phyloP scores from a whole-genome alignment of 495 filamentous ascomycete genomes.

The Letharia columbiana region DNA sequence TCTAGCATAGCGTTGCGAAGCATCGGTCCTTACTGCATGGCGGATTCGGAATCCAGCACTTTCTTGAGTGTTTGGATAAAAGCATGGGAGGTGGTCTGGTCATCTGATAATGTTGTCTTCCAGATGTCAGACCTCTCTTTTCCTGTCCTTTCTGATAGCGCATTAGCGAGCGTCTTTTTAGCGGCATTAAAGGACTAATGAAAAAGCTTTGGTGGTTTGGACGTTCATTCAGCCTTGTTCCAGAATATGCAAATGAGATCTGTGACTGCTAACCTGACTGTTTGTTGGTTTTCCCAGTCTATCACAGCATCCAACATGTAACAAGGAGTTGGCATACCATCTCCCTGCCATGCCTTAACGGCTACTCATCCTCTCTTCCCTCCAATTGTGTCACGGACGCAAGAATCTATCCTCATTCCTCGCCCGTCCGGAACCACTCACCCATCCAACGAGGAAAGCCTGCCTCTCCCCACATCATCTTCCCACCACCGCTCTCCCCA shows the following conservation, averaged over 20 bases:
- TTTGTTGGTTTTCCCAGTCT: background rate
- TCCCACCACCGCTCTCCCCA: background rate
- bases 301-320: background rate
- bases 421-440: background rate
- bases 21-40: constrained; percentile 17
- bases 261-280: background rate
- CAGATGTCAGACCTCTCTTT: constrained; percentile 11
- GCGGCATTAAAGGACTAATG: constrained; percentile 10
- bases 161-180: constrained; percentile 22
- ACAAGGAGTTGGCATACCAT: background rate
- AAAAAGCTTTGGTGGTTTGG: constrained; percentile 3
- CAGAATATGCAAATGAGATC: background rate
- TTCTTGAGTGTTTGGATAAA: background rate
- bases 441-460: background rate
- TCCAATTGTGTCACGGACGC: background rate
- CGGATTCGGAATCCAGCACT: background rate
- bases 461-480: background rate
- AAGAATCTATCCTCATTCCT: background rate
- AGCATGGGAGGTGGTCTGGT: constrained; percentile 12
- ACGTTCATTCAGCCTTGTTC: background rate
- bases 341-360: background rate
- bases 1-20: constrained; percentile 20
- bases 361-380: background rate
- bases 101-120: constrained; percentile 18
- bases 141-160: constrained; percentile 26